phyloP scores from a whole-genome alignment of 331 rosid species.

The Cucumis variabilis region DNA sequence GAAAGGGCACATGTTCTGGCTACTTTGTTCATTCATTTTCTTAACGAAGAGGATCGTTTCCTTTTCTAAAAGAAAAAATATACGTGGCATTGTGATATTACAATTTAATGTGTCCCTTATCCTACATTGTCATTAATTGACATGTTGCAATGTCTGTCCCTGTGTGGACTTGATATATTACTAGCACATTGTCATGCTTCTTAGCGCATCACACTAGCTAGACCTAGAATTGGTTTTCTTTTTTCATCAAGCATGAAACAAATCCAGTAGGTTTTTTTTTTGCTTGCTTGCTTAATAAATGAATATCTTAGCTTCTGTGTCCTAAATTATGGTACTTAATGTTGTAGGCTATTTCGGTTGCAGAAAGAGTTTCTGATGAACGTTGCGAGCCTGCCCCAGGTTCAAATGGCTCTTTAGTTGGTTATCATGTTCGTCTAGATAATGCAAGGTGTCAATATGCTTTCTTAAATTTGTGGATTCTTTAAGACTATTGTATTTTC shows the following conservation, averaged over 20 bases:
- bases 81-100: no score
- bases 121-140: no score
- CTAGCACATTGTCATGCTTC: no score
- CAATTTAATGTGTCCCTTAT: no score
- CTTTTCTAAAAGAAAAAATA: no score
- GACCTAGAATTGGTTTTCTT: neutral
- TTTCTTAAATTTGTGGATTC: constrained; percentile 31
- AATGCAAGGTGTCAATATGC: constrained; percentile 77
- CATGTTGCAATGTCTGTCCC: neutral
- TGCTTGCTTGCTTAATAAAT: neutral
- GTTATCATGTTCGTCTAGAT: constrained; percentile 99
- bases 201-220: no score
- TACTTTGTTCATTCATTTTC: no score
- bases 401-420: constrained; percentile 87
- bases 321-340: constrained; percentile 18
- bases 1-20: no score
- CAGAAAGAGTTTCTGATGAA: constrained; percentile 97
- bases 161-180: no score
- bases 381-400: constrained; percentile 93
- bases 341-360: constrained; percentile 90
- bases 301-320: constrained; percentile 5
- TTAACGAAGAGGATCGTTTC: no score
- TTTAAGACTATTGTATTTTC: neutral
- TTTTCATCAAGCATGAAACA: neutral
- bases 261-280: neutral